phyloP scores from a whole-genome alignment of 2,329 filamentous ascomycete genomes.

The Penicillium sp. region DNA sequence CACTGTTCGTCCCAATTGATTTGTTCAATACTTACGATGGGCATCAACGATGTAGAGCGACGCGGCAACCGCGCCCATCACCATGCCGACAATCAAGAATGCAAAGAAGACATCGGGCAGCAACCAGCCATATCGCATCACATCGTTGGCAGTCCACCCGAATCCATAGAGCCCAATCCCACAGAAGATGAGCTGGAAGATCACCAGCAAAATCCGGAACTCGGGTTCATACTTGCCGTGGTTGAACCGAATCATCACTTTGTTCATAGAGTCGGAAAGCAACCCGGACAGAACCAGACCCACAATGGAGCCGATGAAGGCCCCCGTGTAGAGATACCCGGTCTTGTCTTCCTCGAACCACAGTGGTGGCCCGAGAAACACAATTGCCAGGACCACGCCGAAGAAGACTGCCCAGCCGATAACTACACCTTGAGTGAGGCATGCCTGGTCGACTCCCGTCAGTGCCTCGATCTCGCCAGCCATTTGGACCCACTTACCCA shows the following conservation, averaged over 20 bases:
- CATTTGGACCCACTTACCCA: conserved; percentile 56
- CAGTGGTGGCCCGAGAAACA: conserved; percentile 78
- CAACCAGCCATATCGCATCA: conserved; percentile 66
- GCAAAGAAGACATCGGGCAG: conserved; percentile 80
- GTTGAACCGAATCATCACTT: conserved; percentile 71
- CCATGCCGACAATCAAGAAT: conserved; percentile 84
- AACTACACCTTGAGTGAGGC: conserved; percentile 80
- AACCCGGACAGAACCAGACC: conserved; percentile 76
- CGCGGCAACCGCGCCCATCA: conserved; percentile 82
- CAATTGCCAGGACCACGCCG: conserved; percentile 75
- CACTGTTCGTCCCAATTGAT: background rate
- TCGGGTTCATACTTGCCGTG: conserved; percentile 86
- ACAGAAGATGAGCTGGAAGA: conserved; percentile 78
- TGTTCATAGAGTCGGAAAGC: conserved; percentile 72
- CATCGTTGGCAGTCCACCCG: conserved; percentile 68
- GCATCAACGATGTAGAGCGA: conserved; percentile 91
- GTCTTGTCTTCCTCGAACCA: conserved; percentile 80
- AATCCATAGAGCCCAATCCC: conserved; percentile 82
- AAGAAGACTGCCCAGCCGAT: conserved; percentile 97
- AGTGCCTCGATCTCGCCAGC: conserved; percentile 1
- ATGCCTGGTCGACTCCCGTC: conserved; percentile 42
- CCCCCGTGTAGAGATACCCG: conserved; percentile 83
- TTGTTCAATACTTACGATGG: conserved; percentile 64
- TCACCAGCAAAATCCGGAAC: conserved; percentile 78
- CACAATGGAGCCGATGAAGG: conserved; percentile 78